Evolutionary conservation across 148 eudicot species (phyloP).

Genomic region (Rhododendron kiyosumense): DNA sequence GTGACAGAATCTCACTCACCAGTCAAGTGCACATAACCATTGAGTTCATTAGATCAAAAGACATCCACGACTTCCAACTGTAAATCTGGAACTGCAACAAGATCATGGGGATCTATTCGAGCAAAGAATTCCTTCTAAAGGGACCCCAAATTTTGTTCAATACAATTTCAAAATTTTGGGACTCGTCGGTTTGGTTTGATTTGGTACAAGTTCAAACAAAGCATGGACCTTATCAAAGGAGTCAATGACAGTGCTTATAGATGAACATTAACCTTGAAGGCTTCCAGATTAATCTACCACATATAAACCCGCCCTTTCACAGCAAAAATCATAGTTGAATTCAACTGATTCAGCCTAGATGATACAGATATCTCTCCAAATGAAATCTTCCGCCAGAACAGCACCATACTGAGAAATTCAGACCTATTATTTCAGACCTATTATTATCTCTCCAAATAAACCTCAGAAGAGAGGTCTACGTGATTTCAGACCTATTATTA

Average conservation of each 20-base stretch:
- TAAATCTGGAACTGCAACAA: not conserved
- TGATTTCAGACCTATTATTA: too few species aligned
- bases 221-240: not conserved
- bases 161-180: not conserved
- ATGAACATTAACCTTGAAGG: not conserved
- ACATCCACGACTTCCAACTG: not conserved
- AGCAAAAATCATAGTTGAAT: not conserved
- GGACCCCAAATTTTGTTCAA: not conserved
- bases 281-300: not conserved
- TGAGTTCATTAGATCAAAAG: too few species aligned
- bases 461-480: not conserved
- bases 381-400: not conserved
- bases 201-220: not conserved
- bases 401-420: not conserved
- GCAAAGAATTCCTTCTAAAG: not conserved
- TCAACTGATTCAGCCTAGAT: not conserved
- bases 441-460: not conserved
- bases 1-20: not conserved
- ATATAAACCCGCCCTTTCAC: not conserved
- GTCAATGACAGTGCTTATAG: not conserved
- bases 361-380: not conserved
- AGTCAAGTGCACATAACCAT: not conserved
- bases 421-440: too few species aligned
- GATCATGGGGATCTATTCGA: not conserved
- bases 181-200: not conserved